Percentiles rank a stretch among this genome's conserved stretches.
phyloP scores from a whole-genome alignment of 2,329 filamentous ascomycete species.

The Ophiostoma fasciatum region DNA sequence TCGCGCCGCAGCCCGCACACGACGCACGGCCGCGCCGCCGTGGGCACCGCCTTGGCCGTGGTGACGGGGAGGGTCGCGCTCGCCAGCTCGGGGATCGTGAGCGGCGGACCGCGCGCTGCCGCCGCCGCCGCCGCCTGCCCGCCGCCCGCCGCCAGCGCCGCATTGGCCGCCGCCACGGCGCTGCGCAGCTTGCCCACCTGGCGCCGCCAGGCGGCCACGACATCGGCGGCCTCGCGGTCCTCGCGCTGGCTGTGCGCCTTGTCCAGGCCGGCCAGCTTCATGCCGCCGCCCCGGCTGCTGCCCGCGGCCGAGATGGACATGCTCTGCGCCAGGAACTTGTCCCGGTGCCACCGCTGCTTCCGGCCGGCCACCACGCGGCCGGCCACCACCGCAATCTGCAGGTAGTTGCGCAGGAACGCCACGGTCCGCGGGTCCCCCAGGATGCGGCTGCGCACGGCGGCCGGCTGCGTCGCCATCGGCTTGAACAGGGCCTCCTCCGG shows the following conservation, averaged over 20 bases:
- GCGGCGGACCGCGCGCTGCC: slow-evolving; percentile 14
- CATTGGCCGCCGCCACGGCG: slow-evolving; percentile 52
- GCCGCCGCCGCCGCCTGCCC: slow-evolving; percentile 11
- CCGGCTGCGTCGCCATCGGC: slow-evolving; percentile 42
- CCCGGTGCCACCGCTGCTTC: slow-evolving; percentile 79
- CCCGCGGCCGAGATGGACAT: slow-evolving; percentile 64
- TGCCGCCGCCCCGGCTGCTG: slow-evolving; percentile 58
- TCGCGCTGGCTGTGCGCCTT: slow-evolving; percentile 70
- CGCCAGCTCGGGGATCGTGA: slow-evolving; percentile 51
- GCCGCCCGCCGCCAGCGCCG: slow-evolving; percentile 21
- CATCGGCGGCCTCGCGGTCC: slow-evolving; percentile 70
- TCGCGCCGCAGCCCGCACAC: slow-evolving; percentile 81
- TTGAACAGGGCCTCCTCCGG: slow-evolving; percentile 51
- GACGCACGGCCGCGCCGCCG: slow-evolving; percentile 61
- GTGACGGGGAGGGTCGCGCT: slow-evolving; percentile 53
- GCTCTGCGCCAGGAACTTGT: slow-evolving; percentile 67
- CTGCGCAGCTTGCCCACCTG: slow-evolving; percentile 62
- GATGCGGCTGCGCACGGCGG: slow-evolving; percentile 45
- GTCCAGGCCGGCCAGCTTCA: slow-evolving; percentile 83
- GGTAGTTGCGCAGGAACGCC: slow-evolving; percentile 48
- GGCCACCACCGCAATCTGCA: slow-evolving; percentile 50
- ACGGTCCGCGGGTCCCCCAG: slow-evolving; percentile 47
- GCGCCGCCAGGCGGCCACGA: slow-evolving; percentile 58
- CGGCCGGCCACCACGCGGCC: slow-evolving; percentile 75
- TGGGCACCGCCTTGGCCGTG: slow-evolving; percentile 57